phyloP scores from a whole-genome alignment of 192 early-diverging fungal species.

The Dissophora ornata region DNA sequence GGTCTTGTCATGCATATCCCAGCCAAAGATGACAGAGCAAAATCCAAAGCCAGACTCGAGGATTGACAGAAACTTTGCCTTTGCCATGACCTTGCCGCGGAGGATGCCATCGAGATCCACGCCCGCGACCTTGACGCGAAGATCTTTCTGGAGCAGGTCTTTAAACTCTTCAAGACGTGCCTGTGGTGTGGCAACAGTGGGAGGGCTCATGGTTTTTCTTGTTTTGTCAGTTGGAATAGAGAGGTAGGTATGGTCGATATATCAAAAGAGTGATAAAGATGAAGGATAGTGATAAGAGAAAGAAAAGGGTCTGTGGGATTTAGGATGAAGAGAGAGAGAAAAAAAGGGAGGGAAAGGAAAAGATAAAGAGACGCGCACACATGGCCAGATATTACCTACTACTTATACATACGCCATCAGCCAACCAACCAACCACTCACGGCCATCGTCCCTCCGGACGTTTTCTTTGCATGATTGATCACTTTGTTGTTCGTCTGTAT shows the following conservation, averaged over 20 bases:
- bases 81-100: conserved; percentile 78
- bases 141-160: conserved; percentile 51
- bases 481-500: too few relatives aligned
- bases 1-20: conserved; percentile 82
- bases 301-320: not conserved
- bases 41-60: conserved; percentile 78
- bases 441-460: too few relatives aligned
- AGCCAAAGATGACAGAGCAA: conserved; percentile 82
- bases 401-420: too few relatives aligned
- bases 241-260: not conserved
- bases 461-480: too few relatives aligned
- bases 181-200: not conserved
- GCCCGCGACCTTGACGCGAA: conserved; percentile 67
- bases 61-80: conserved; percentile 74
- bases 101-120: conserved; percentile 80
- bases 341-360: not conserved
- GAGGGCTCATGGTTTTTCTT: not conserved
- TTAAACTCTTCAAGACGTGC: conserved; percentile 41
- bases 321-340: too few relatives aligned
- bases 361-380: too few relatives aligned
- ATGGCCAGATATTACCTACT: not conserved
- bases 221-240: not conserved
- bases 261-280: not conserved
- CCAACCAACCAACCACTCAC: too few relatives aligned
- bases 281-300: not conserved